Evolutionary conservation across 2,329 filamentous ascomycete genomes (phyloP), one percentile per base, ranked within the genome.

Genomic region (Arthrinium phaeospermum): DNA sequence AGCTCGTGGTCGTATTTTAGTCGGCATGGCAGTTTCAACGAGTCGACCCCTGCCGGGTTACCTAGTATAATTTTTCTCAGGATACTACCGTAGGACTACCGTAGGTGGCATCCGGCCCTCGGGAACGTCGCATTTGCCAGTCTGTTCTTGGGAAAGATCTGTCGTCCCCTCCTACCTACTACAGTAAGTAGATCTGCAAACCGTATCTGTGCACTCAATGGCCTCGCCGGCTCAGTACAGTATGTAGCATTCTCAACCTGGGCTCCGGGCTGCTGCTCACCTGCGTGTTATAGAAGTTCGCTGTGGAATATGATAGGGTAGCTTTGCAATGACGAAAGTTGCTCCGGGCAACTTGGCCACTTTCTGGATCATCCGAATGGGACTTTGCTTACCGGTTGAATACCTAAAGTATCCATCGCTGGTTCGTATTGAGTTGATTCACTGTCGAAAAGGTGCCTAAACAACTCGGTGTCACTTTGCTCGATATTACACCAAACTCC

Each of bases 161-260:
- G 53, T 37, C 30, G 16, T 34, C 16, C 51, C 27, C 53, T 30
- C 27, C 51, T 57, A 14, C 27, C 19, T 34, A 30, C 27, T 34
- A n/a, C n/a, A n/a, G n/a, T n/a, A 37, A 37, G 53, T 8, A 61
- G 53, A 61, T 61, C 53, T 61, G 53, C 53, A 61, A 61, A 61
- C 27, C 53, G 30, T 34, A 37, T 61, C 30, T 37, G 53, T 61
- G 27, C 53, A 61, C 27, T 34, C 53, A 61, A 27, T 34, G 16
- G 13, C 51, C 19, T 37, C 6, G 34, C 53, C 30, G 14, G 53
- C 47, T 27, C 16, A 37, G 53, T 47, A 47, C 46, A 37, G 37
- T 51, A 30, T 30, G 27, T 30, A 51, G 47, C 47, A 51, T 24
- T 24, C n/a, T 51, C 47, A 51, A 27, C 10, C 47, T 47, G 45